These are phyloP conservation scores for Colletotrichum costaricense DNA, from an alignment of 2,329 filamentous ascomycete species.

Conservation along the genomic window DNA sequence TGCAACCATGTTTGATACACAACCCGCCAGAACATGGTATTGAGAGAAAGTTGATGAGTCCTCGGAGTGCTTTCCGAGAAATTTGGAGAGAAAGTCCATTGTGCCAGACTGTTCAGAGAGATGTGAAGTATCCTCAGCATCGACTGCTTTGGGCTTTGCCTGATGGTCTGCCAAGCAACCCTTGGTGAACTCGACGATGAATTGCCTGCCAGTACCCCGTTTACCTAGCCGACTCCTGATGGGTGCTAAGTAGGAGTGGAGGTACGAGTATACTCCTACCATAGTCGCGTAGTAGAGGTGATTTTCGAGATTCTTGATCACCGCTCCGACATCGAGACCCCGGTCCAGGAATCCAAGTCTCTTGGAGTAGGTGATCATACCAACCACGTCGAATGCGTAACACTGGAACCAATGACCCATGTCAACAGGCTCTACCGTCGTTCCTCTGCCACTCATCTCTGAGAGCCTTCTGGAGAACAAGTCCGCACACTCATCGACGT, in stretches of 20 bases:
- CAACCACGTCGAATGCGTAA: slow-evolving; percentile 64
- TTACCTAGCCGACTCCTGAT: too few species aligned
- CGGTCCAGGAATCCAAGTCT: slow-evolving; percentile 57
- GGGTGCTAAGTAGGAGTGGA: neutral
- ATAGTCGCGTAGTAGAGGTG: slow-evolving; percentile 51
- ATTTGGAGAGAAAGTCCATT: slow-evolving; percentile 1
- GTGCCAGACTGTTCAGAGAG: too few species aligned
- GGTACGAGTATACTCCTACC: slow-evolving; percentile 40
- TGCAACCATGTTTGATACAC: slow-evolving; percentile 40
- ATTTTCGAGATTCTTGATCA: slow-evolving; percentile 38
- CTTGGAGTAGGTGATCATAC: slow-evolving; percentile 55
- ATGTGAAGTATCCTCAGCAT: too few species aligned
- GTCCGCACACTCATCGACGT: slow-evolving; percentile 57
- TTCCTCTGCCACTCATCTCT: slow-evolving; percentile 42
- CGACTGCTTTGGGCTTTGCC: too few species aligned
- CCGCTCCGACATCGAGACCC: slow-evolving; percentile 54
- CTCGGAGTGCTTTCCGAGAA: slow-evolving; percentile 49
- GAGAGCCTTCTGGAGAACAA: slow-evolving; percentile 51
- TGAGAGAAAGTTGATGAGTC: slow-evolving; percentile 53
- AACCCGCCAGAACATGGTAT: slow-evolving; percentile 37
- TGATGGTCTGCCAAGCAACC: too few species aligned
- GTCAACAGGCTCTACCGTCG: slow-evolving; percentile 45
- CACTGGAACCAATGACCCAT: slow-evolving; percentile 57
- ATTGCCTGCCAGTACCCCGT: too few species aligned
- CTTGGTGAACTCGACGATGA: too few species aligned